A percentile compares a stretch with the other conserved stretches of the same genome.
Evolutionary conservation across 2,329 filamentous ascomycete species (phyloP).

Genomic region (Stemphylium lycopersici): DNA sequence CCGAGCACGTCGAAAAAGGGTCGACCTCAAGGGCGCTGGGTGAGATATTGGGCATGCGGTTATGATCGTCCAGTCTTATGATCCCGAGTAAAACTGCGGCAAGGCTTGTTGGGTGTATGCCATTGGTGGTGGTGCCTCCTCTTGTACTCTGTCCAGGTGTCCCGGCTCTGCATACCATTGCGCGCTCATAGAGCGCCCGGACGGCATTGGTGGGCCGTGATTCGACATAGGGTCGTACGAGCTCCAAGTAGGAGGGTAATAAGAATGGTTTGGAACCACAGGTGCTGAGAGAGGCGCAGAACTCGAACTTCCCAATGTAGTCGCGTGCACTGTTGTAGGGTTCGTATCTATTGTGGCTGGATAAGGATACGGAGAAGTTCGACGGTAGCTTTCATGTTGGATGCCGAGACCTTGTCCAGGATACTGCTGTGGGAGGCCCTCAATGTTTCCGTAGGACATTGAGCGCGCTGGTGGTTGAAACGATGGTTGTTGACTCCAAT

Average conservation of each 20-base stretch:
- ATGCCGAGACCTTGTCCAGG: slow-evolving; percentile 38
- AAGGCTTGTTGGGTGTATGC: slow-evolving; percentile 35
- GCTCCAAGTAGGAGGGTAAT: slow-evolving; percentile 41
- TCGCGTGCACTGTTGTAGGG: slow-evolving; percentile 29
- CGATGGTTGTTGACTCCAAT: slow-evolving; percentile 35
- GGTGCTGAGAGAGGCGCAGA: slow-evolving; percentile 45
- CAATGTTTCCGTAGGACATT: slow-evolving; percentile 50
- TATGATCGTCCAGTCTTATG: slow-evolving; percentile 14
- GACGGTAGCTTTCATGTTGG: slow-evolving; percentile 40
- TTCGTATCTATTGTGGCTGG: slow-evolving; percentile 44
- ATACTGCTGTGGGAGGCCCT: slow-evolving; percentile 44
- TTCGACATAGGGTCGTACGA: slow-evolving; percentile 35
- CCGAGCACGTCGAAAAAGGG: background rate
- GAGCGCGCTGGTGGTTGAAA: slow-evolving; percentile 44
- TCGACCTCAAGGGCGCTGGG: background rate
- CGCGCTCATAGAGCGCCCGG: slow-evolving; percentile 42
- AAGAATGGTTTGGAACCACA: slow-evolving; percentile 38
- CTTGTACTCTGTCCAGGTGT: slow-evolving; percentile 44
- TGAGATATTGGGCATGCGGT: background rate
- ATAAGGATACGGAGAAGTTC: slow-evolving; percentile 45
- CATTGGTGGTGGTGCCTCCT: slow-evolving; percentile 42
- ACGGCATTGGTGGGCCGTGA: slow-evolving; percentile 36
- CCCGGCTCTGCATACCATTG: slow-evolving; percentile 45
- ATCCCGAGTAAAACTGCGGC: slow-evolving; percentile 39
- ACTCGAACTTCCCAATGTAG: slow-evolving; percentile 32